Percentiles rank a stretch among this genome's conserved stretches.
phyloP scores from a whole-genome alignment of 2,329 filamentous ascomycete genomes.

The Lecanicillium sp. region DNA sequence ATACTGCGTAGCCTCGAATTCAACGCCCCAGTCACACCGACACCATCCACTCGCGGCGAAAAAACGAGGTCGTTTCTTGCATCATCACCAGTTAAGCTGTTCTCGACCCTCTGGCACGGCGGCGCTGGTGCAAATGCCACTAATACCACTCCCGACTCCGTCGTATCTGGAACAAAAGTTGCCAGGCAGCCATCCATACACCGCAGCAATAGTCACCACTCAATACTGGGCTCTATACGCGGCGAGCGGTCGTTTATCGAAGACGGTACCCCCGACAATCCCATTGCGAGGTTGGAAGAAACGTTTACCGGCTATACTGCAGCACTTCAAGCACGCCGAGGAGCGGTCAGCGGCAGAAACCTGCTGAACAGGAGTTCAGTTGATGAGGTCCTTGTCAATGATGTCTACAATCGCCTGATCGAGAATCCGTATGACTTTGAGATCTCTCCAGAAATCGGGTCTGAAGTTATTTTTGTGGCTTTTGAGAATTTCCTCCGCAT shows the following conservation, averaged over 20 bases:
- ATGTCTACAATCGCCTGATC: constrained; percentile 80
- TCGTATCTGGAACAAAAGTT: constrained; percentile 20
- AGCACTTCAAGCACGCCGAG: constrained; percentile 75
- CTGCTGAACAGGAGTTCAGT: constrained; percentile 61
- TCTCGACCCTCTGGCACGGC: constrained; percentile 72
- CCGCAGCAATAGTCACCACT: constrained; percentile 39
- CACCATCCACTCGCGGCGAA: constrained; percentile 41
- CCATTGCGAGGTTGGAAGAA: constrained; percentile 68
- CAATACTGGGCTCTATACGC: constrained; percentile 46
- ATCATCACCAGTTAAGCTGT: constrained; percentile 81
- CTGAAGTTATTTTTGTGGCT: constrained; percentile 80
- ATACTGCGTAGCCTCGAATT: constrained; percentile 63
- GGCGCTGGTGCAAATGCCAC: constrained; percentile 38
- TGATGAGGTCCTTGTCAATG: constrained; percentile 76
- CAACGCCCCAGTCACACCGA: constrained; percentile 24
- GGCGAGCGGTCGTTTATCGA: constrained; percentile 24
- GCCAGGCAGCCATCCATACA: constrained; percentile 34
- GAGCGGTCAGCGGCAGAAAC: constrained; percentile 72
- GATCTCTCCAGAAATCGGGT: constrained; percentile 62
- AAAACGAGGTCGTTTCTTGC: constrained; percentile 63
- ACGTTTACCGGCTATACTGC: constrained; percentile 78
- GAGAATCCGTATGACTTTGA: constrained; percentile 77
- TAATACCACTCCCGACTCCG: constrained; percentile 17
- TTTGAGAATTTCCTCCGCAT: constrained; percentile 90
- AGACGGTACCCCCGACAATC: constrained; percentile 55